phyloP scores from a whole-genome alignment of 2,329 filamentous ascomycete genomes.

The Fusarium verrucosum region DNA sequence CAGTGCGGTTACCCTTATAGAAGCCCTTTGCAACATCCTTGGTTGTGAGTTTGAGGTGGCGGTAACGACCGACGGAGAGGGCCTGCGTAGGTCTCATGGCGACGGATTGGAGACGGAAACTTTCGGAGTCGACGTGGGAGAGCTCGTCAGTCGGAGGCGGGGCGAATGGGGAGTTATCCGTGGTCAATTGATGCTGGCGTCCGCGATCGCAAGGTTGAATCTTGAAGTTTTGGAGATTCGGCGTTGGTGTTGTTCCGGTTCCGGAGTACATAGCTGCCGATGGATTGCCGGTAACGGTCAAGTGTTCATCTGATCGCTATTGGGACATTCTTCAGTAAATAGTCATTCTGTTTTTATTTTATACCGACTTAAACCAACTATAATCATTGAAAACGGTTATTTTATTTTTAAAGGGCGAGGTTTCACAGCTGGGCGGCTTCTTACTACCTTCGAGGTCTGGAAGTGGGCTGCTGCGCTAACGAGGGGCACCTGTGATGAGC shows the following conservation, averaged over 20 bases:
- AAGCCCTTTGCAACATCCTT: slow-evolving; percentile 93
- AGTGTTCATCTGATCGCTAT: background rate
- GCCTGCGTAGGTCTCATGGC: slow-evolving; percentile 74
- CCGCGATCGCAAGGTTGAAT: slow-evolving; percentile 21
- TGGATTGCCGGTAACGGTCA: slow-evolving; percentile 13
- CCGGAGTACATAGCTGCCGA: slow-evolving; percentile 32
- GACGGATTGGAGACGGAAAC: background rate
- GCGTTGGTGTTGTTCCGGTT: slow-evolving; percentile 46
- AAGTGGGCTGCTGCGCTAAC: slow-evolving; percentile 40
- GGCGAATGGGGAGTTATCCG: slow-evolving; percentile 5
- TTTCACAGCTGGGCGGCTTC: no score
- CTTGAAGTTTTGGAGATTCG: slow-evolving; percentile 38
- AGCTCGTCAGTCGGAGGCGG: slow-evolving; percentile 4
- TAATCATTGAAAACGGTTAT: background rate
- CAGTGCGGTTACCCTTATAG: slow-evolving; percentile 95
- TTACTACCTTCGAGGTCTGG: slow-evolving; percentile 27
- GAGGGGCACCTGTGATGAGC: slow-evolving; percentile 42
- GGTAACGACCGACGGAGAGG: slow-evolving; percentile 73
- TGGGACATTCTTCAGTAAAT: background rate
- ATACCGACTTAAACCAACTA: background rate
- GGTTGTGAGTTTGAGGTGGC: slow-evolving; percentile 84
- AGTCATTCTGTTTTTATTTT: background rate
- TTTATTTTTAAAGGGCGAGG: background rate
- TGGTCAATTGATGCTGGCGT: slow-evolving; percentile 16
- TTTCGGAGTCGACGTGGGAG: background rate